Percentiles rank a stretch among this genome's conserved stretches.
These are phyloP conservation scores for Fusarium devonianum DNA, from an alignment of 2,329 filamentous ascomycete species.

Conservation along the genomic window DNA sequence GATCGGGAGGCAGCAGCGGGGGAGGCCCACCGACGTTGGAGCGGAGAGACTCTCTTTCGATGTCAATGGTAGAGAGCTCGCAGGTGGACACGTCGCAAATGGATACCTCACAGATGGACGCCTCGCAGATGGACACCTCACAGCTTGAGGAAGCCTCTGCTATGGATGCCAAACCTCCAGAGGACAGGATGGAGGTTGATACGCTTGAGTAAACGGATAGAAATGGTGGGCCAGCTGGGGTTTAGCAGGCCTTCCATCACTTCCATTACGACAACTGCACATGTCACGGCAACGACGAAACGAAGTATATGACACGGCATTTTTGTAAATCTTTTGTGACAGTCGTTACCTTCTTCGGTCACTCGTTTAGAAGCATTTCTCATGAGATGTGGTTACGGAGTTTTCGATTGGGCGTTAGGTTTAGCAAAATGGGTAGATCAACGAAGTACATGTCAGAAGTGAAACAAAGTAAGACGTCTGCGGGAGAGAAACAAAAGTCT, in stretches of 20 bases:
- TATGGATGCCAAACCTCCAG: constrained; percentile 35
- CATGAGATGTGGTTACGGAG: constrained; percentile 17
- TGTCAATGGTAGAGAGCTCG: constrained; percentile 32
- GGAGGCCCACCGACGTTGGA: constrained; percentile 26
- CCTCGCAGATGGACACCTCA: no score
- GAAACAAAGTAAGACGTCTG: constrained; percentile 13
- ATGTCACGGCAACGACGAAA: constrained; percentile 38
- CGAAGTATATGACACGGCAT: constrained; percentile 40
- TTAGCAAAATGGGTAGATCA: constrained; percentile 15
- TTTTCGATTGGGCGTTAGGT: constrained; percentile 23
- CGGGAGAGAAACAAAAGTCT: constrained; percentile 6
- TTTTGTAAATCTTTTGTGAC: constrained; percentile 34
- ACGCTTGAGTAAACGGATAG: constrained; percentile 26
- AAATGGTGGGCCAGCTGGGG: constrained; percentile 11
- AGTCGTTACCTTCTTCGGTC: constrained; percentile 31
- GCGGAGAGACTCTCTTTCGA: constrained; percentile 39
- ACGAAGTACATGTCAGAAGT: constrained; percentile 14
- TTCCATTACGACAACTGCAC: constrained; percentile 31
- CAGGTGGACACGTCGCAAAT: no score
- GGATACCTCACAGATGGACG: no score
- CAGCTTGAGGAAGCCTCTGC: constrained; percentile 37
- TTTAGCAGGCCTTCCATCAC: constrained; percentile 23
- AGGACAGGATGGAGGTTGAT: constrained; percentile 42
- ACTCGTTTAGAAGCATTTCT: constrained; percentile 33
- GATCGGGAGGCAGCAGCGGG: constrained; percentile 25